Evolutionary conservation across 2,329 filamentous ascomycete genomes (phyloP), one percentile per base, ranked within the genome.

Genomic region (Pseudogymnoascus sp.): DNA sequence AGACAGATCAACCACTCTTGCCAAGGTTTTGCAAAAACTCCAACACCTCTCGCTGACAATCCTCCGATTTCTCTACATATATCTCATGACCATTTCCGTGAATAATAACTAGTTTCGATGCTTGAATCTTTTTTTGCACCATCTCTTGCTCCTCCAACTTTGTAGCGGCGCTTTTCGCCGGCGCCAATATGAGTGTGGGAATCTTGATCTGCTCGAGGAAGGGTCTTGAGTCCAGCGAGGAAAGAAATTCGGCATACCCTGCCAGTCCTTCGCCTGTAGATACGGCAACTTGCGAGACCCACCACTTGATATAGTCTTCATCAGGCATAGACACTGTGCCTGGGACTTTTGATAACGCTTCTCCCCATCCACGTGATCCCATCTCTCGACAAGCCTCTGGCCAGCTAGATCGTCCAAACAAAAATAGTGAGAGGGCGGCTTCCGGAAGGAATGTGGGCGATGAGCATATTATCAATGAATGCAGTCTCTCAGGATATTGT

Each of bases 211-310:
- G 46, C 14, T 46, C 38, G 61, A 75, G 46, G 43, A 66, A 72
- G 26, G 70, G 71, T 31, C 72, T 63, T 14, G 72, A 69, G 60
- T 76, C 74, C 60, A 75, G 61, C 38, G 62, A 68, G 16, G 67
- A 70, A 4, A 76, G 43, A 40, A 75, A 74, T 60, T 72, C 69
- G 0, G 73, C 74, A 61, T 76, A 75, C 33, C 70, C 71, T 0
- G 69, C 74, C 6, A 76, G 62, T 0, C 74, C 74, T 59, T 74
- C 71, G 4, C 69, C 70, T 35, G 67, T 64, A 43, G 69, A 70
- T 2, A 72, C 61, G 7, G 62, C 62, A 10, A 75, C 70, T 59
- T 71, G 66, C 7, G 70, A 68, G 1, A 75, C 61, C 65, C 74
- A 75, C 73, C 73, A 75, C 0, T 69, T 65, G 26, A 73, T 63